Base-by-base conservation (phyloP, 1,139 yeast species). In the Saccharomyces hybrid region DNA sequence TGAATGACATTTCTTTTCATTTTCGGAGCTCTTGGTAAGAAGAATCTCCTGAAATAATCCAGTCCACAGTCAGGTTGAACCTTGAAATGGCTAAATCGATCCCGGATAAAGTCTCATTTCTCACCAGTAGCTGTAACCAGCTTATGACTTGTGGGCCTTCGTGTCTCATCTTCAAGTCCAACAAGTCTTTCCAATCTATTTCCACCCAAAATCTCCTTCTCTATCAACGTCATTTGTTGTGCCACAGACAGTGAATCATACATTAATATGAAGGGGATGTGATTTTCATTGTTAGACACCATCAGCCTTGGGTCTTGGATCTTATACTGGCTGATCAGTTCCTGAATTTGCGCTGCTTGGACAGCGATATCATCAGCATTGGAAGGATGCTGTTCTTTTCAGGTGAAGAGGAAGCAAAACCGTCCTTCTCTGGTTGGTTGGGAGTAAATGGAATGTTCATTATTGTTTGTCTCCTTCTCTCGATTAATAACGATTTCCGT, bases 41-140 rank as follows among this genome's bases (percentile, higher is more conserved):
- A 89, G 70, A 53, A 93, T 80, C 71, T 93, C 97, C 1, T n/a
- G 97, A 88, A 47, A 88, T 84, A 51, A 90, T 84, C 99, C 99
- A 93, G 66, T 88, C 88, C 5, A 88, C 89, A 78, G 88, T 86
- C 54, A 93, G 74, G 65, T 91, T 90, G 74, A 91, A 93, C 61
- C 99, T 77, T 0, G 95, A 80, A 53, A 90, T 84, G n/a, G 89
- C 93, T 53, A 91, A 73, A 62, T 88, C 89, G 31, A 89, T 84
- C 0, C 97, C 97, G 32, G 83, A 80, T 55, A 82, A 74, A 21
- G 72, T 70, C 56, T 79, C 80, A 53, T 83, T 83, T 61, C 83
- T 81, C 1, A 86, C 81, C 51, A 91, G 74, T 41, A 88, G 78
- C 61, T 84, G 87, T 29, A 90, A 73, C 99, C 99, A 93, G 65